These are phyloP conservation scores for Aegilops tauschii DNA, from an alignment of 176 grass and related monocot genomes.

Conservation along the genomic window DNA sequence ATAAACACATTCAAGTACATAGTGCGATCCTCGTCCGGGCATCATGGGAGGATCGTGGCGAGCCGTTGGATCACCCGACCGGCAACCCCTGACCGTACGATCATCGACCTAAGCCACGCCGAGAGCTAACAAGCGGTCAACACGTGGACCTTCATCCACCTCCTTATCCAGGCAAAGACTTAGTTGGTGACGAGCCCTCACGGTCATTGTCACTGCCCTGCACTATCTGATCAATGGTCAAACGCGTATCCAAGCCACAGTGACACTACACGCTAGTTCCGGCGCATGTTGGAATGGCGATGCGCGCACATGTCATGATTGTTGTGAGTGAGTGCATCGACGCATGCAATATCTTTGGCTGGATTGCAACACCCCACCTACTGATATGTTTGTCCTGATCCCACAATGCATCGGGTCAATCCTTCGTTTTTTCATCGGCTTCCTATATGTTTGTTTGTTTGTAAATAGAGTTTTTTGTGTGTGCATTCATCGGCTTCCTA, in stretches of 20 bases:
- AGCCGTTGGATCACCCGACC: background rate
- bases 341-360: background rate
- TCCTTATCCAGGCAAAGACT: background rate
- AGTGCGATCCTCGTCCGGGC: background rate
- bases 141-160: background rate
- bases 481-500: too few relatives aligned
- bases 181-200: background rate
- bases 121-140: background rate
- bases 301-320: background rate
- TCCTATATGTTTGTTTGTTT: too few relatives aligned
- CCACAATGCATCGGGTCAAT: background rate
- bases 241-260: background rate
- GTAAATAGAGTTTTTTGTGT: too few relatives aligned
- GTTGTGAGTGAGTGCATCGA: background rate
- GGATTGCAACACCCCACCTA: constrained; percentile 18
- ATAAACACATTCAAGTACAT: background rate
- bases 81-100: background rate
- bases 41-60: background rate
- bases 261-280: constrained; percentile 5
- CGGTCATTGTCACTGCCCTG: background rate
- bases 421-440: background rate
- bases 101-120: background rate
- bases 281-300: background rate
- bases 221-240: constrained; percentile 15
- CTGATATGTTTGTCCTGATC: background rate